Conservation (phyloP, 2,329 filamentous ascomycete genomes). For the Penicillium sp. region DNA sequence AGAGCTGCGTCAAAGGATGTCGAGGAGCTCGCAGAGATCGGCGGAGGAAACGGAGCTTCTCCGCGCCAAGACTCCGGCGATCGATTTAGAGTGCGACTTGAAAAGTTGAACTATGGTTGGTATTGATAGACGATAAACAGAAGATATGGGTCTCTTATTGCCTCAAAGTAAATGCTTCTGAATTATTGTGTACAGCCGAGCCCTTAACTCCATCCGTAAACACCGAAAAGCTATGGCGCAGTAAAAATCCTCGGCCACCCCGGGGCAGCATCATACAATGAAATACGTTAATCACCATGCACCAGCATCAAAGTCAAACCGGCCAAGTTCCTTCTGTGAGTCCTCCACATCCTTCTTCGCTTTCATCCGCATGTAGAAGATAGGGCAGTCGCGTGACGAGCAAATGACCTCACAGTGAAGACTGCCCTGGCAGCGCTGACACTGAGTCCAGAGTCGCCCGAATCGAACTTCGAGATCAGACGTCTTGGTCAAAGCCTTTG, state of each 20-base stretch:
- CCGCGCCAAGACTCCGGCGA: conserved; percentile 21
- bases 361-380: conserved; percentile 99
- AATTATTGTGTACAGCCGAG: background rate
- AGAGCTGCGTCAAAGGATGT: background rate
- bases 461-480: conserved; percentile 93
- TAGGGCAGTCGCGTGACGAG: conserved; percentile 92
- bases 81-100: background rate
- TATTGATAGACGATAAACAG: background rate
- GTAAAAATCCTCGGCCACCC: background rate
- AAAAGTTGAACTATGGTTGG: background rate
- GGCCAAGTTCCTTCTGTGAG: conserved; percentile 79
- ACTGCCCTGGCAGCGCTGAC: conserved; percentile 94
- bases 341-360: conserved; percentile 99
- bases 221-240: conserved; percentile 1
- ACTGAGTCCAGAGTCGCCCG: conserved; percentile 93
- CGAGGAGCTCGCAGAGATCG: conserved; percentile 14
- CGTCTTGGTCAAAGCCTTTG: conserved; percentile 81
- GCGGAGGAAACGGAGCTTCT: conserved; percentile 17
- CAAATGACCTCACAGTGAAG: conserved; percentile 99
- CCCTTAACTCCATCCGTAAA: conserved; percentile 8
- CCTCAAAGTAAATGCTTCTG: background rate
- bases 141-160: background rate
- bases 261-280: conserved; percentile 16
- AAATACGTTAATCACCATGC: conserved; percentile 52
- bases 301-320: conserved; percentile 84